phyloP scores from a whole-genome alignment of 2,329 filamentous ascomycete genomes.

The Periconia digitata region DNA sequence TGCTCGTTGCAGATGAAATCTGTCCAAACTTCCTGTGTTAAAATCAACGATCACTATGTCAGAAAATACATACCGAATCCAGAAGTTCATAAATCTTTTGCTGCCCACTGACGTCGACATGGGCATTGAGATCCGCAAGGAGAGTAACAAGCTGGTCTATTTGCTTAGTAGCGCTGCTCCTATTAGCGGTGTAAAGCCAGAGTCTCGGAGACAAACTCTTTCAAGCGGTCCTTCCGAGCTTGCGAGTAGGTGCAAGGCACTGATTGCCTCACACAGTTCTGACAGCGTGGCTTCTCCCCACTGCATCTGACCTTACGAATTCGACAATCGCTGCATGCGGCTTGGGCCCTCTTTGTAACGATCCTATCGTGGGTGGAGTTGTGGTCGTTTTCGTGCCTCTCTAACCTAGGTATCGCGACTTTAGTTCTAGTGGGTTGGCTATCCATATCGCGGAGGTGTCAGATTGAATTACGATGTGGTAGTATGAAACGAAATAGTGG shows the following conservation, averaged over 20 bases:
- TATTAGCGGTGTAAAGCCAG: constrained; percentile 25
- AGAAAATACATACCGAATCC: constrained; percentile 3
- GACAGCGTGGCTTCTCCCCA: constrained; percentile 33
- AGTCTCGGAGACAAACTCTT: constrained; percentile 18
- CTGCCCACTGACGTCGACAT: constrained; percentile 11
- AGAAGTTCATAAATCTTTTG: constrained; percentile 16
- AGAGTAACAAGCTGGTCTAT: constrained; percentile 17
- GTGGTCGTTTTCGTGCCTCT: constrained; percentile 21
- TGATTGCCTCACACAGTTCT: constrained; percentile 30
- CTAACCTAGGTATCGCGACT: neutral
- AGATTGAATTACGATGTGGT: constrained; percentile 18
- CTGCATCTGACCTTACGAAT: constrained; percentile 38
- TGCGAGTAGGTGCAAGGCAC: constrained; percentile 34
- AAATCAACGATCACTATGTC: constrained; percentile 11
- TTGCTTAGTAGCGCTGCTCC: neutral
- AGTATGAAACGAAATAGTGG: constrained; percentile 4
- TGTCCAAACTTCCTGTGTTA: neutral
- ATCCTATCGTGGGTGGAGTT: constrained; percentile 33
- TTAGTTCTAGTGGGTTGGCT: neutral
- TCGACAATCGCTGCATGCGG: constrained; percentile 31
- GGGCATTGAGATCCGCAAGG: constrained; percentile 17
- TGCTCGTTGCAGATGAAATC: neutral
- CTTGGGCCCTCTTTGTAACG: constrained; percentile 1
- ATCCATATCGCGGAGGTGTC: neutral
- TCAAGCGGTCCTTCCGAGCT: constrained; percentile 36